These are phyloP conservation scores for Leishmania tropica DNA, from an alignment of 208 protist genomes.

Conservation along the genomic window DNA sequence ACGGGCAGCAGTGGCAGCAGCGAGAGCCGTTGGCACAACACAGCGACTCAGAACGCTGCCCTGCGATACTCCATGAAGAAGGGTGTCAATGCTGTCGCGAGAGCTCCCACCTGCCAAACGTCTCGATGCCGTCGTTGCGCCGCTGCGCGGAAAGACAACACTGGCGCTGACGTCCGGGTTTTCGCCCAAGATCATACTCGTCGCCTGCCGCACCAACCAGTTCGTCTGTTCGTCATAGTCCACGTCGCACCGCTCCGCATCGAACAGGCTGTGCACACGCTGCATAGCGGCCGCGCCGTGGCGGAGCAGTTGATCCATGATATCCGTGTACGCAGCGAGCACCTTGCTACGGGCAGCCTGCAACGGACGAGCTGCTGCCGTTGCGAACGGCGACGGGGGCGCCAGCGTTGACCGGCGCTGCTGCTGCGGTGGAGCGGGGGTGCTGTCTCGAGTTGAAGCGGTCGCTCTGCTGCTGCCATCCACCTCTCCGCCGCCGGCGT, in stretches of 20 bases:
- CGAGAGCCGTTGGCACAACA: slow-evolving; percentile 4
- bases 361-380: neutral
- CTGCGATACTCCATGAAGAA: neutral
- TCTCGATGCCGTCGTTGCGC: neutral
- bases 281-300: slow-evolving; percentile 16
- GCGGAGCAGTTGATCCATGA: slow-evolving; percentile 34
- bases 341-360: slow-evolving; percentile 17
- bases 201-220: slow-evolving; percentile 9
- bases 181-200: neutral
- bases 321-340: slow-evolving; percentile 25
- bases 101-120: neutral
- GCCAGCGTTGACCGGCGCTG: slow-evolving; percentile 5
- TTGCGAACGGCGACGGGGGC: neutral
- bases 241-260: slow-evolving; percentile 19
- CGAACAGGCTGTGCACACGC: slow-evolving; percentile 16
- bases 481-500: neutral
- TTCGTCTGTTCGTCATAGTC: slow-evolving; percentile 26
- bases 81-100: neutral
- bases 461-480: neutral
- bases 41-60: neutral
- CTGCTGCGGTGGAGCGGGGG: slow-evolving; percentile 1
- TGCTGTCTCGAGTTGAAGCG: neutral
- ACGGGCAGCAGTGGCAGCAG: neutral
- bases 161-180: slow-evolving; percentile 15
- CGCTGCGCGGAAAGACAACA: slow-evolving; percentile 17